Evolutionary conservation across 805 yeast species (phyloP).

Genomic region (Hanseniaspora lachancei): DNA sequence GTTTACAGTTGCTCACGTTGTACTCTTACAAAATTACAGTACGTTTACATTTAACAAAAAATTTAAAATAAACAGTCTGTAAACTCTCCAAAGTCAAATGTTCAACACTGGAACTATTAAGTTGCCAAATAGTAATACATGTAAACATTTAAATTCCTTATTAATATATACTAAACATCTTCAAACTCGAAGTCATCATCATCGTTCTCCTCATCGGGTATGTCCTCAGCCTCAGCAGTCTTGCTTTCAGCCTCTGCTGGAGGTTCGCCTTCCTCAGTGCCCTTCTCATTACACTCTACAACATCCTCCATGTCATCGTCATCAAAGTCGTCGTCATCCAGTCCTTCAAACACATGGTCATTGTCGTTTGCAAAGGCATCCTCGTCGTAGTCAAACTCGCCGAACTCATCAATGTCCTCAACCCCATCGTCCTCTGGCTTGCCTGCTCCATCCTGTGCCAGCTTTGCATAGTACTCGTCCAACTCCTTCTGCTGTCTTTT

Average conservation of each 20-base stretch:
- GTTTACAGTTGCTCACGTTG: too few species aligned
- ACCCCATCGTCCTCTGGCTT: conserved; percentile 26
- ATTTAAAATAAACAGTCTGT: too few species aligned
- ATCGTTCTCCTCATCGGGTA: conserved; percentile 18
- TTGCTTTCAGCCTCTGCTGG: background rate
- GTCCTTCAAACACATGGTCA: conserved; percentile 17
- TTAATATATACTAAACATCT: conserved; percentile 19
- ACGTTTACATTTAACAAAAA: too few species aligned
- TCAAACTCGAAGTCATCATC: conserved; percentile 28
- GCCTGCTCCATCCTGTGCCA: conserved; percentile 52
- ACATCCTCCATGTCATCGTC: conserved; percentile 7
- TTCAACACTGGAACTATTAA: too few species aligned
- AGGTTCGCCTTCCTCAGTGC: background rate
- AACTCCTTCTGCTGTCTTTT: conserved; percentile 60
- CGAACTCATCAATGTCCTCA: conserved; percentile 19
- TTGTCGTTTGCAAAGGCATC: conserved; percentile 11
- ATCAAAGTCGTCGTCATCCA: conserved; percentile 16
- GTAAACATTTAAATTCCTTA: too few species aligned
- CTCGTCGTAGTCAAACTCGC: conserved; percentile 15
- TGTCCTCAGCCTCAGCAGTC: background rate
- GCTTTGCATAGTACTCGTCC: conserved; percentile 62
- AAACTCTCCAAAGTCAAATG: too few species aligned
- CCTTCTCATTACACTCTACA: background rate
- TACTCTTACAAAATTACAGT: too few species aligned
- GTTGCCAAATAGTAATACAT: too few species aligned